A percentile compares a stretch with the other conserved stretches of the same genome.
Evolutionary conservation across 2,329 filamentous ascomycete genomes (phyloP).

Genomic region (Grosmannia penicillata): DNA sequence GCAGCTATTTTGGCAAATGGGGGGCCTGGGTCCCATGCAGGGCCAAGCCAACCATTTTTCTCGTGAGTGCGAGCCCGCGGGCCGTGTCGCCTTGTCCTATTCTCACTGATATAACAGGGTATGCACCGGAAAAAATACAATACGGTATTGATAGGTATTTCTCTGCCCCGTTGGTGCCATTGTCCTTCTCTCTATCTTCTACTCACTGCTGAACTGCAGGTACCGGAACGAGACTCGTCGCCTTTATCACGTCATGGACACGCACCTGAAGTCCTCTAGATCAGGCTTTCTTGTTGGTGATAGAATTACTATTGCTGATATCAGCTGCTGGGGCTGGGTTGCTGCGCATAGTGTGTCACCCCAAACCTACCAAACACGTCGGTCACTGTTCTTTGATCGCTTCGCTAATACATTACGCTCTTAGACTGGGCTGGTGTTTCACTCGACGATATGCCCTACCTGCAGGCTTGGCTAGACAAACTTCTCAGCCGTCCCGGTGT

Average conservation of each 20-base stretch:
- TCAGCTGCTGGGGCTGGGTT: slow-evolving; percentile 71
- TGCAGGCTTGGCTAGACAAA: slow-evolving; percentile 64
- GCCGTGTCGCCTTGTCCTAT: neutral
- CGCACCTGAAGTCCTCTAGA: slow-evolving; percentile 43
- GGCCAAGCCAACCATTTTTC: slow-evolving; percentile 73
- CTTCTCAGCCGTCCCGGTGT: slow-evolving; percentile 56
- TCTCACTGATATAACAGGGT: slow-evolving; percentile 26
- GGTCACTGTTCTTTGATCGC: no score
- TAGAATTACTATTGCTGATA: slow-evolving; percentile 61
- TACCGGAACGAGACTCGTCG: slow-evolving; percentile 76
- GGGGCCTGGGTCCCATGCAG: slow-evolving; percentile 71
- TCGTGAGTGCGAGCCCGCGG: slow-evolving; percentile 27
- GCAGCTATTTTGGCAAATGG: slow-evolving; percentile 59
- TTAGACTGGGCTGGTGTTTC: slow-evolving; percentile 52
- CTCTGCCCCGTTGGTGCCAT: neutral
- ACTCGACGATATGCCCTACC: slow-evolving; percentile 57
- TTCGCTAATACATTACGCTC: no score
- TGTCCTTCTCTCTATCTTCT: neutral
- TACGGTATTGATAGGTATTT: slow-evolving; percentile 57
- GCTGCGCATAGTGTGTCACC: slow-evolving; percentile 32
- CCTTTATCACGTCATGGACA: slow-evolving; percentile 64
- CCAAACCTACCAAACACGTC: no score
- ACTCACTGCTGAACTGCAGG: neutral
- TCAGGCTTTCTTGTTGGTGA: slow-evolving; percentile 52
- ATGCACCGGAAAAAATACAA: slow-evolving; percentile 67